Evolutionary conservation across 2,329 filamentous ascomycete genomes (phyloP).

Genomic region (Ceratocystis smalleyi): DNA sequence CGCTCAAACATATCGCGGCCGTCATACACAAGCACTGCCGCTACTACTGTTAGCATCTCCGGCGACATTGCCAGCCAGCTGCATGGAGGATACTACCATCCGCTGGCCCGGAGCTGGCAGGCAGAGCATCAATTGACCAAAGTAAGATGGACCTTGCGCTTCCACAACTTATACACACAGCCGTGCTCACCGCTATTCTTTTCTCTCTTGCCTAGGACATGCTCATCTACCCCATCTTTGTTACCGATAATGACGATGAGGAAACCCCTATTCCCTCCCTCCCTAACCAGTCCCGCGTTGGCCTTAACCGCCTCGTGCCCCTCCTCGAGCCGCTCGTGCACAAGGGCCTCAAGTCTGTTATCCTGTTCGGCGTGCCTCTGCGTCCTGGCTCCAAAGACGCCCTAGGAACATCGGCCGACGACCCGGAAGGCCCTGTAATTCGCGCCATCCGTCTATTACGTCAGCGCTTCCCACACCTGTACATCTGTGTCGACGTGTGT

Average conservation of each 20-base stretch:
- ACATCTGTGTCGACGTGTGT: slow-evolving; percentile 85
- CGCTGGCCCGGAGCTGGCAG: slow-evolving; percentile 66
- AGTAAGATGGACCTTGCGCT: slow-evolving; percentile 31
- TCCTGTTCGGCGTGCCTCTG: slow-evolving; percentile 87
- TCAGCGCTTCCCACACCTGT: slow-evolving; percentile 73
- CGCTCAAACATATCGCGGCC: slow-evolving; percentile 44
- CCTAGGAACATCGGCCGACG: slow-evolving; percentile 80
- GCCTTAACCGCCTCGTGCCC: slow-evolving; percentile 69
- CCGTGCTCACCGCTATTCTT: not conserved
- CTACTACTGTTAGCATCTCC: slow-evolving; percentile 53
- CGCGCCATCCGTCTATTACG: slow-evolving; percentile 70
- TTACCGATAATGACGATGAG: slow-evolving; percentile 88
- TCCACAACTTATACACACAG: not conserved
- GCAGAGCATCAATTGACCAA: slow-evolving; percentile 74
- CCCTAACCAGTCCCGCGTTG: slow-evolving; percentile 76
- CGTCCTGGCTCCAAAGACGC: slow-evolving; percentile 71
- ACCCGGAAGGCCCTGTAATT: slow-evolving; percentile 84
- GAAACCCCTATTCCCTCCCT: slow-evolving; percentile 80
- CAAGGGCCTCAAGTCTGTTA: slow-evolving; percentile 83
- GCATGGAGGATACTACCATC: slow-evolving; percentile 69
- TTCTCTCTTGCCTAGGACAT: slow-evolving; percentile 49
- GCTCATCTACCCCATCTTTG: slow-evolving; percentile 95
- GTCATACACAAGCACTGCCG: slow-evolving; percentile 50
- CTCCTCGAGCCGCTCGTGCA: slow-evolving; percentile 75
- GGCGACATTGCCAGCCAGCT: slow-evolving; percentile 70